Base-by-base conservation (phyloP, 2,329 filamentous ascomycete genomes). In the Curvularia spicifera region DNA sequence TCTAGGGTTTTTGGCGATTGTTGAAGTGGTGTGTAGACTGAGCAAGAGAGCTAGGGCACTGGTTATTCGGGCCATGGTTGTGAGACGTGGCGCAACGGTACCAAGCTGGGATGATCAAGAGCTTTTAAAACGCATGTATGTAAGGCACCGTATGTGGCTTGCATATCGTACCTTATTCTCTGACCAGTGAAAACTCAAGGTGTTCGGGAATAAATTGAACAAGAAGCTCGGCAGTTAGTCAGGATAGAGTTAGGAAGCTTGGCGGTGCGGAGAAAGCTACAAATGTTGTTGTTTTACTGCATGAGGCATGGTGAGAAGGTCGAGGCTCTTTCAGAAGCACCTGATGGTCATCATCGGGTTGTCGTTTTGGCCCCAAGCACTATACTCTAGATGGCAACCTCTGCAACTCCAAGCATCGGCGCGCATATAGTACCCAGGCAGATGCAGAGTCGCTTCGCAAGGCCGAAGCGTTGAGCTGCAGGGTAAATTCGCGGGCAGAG, bases 401-500 rank as follows among this genome's bases (percentile, higher is more conserved):
- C 10, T 7, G 20, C 13, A 18, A n/a, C 20, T 13, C 29, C 5
- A 48, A 37, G 31, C 18, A n/a, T 24, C 7, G 15, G 40, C 40
- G 13, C 22, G 15, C 15, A 6, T n/a, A 15, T 3, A n/a, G 29
- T 18, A 45, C 6, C 13, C 26, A 10, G 42, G 3, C 6, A 45
- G 18, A 24, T 3, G n/a, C 15, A n/a, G 13, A 28, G 15, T 29
- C 15, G 26, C 22, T 29, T 45, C 4, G 7, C 42, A 24, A 10
- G 24, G 42, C 24, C 15, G 24, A 22, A 24, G 28, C n/a, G 45
- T 48, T 35, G 45, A 48, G 45, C 45, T 22, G 45, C 45, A 48
- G 45, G 45, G 22, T 24, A 48, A 35, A 24, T 35, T n/a, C 10
- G 15, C 18, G 45, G 45, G 45, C 24, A 46, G 28, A 5, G 22